A percentile compares a stretch with the other conserved stretches of the same genome.
Evolutionary conservation across 805 yeast species (phyloP).

Genomic region (Candida wancherniae): DNA sequence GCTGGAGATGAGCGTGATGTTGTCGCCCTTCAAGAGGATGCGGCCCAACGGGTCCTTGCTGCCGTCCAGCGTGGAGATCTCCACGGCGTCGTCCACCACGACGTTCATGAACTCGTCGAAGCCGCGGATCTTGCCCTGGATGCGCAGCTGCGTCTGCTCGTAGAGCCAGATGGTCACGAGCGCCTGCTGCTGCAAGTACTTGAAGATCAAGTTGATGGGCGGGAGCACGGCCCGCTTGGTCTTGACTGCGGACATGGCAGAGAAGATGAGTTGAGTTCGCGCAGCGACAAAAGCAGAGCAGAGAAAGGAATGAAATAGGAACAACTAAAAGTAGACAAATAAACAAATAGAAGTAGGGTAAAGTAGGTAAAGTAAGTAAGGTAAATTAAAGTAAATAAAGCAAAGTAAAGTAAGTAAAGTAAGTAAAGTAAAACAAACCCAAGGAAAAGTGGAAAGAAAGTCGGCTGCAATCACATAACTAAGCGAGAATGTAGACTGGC

Average conservation of each 20-base stretch:
- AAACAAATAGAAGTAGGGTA: too few species aligned
- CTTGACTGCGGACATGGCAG: constrained; percentile 15
- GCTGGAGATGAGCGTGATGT: constrained; percentile 66
- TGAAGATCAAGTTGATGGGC: constrained; percentile 88
- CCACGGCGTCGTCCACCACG: constrained; percentile 57
- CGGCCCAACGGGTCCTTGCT: constrained; percentile 58
- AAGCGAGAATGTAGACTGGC: too few species aligned
- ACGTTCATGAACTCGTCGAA: constrained; percentile 97
- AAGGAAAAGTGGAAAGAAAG: too few species aligned
- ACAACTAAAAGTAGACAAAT: too few species aligned
- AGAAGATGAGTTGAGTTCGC: too few species aligned
- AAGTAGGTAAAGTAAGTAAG: too few species aligned
- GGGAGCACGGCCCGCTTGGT: constrained; percentile 54
- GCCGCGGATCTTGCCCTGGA: constrained; percentile 83
- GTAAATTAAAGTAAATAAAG: too few species aligned
- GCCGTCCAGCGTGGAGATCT: constrained; percentile 52
- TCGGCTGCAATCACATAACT: too few species aligned
- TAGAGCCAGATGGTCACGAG: constrained; percentile 82
- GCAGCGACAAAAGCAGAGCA: too few species aligned
- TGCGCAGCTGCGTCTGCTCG: constrained; percentile 73
- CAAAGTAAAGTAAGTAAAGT: too few species aligned
- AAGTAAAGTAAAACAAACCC: too few species aligned
- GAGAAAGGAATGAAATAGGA: too few species aligned
- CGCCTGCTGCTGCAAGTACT: constrained; percentile 76
- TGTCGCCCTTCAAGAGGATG: constrained; percentile 87